Percentiles rank a stretch among this genome's conserved stretches.
Conservation (phyloP, 2,329 filamentous ascomycete species). For the Fusarium sambucinum region DNA sequence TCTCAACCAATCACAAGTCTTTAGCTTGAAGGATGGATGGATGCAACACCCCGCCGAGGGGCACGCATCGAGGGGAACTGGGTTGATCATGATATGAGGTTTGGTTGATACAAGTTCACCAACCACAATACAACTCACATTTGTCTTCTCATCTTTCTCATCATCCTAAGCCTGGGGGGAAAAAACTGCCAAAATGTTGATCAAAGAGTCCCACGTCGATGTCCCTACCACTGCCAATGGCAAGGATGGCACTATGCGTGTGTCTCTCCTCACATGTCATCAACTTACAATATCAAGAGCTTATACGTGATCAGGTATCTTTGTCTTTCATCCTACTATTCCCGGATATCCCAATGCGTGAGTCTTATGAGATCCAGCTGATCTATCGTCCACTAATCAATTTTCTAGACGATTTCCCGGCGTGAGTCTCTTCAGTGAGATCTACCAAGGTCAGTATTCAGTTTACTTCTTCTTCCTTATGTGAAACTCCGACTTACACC, state of each 20-base stretch:
- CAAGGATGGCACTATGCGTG: constrained; percentile 67
- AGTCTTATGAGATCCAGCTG: constrained; percentile 36
- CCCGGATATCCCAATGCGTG: constrained; percentile 88
- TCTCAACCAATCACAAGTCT: constrained; percentile 28
- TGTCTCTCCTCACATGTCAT: constrained; percentile 18
- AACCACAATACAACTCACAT: background rate
- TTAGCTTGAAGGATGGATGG: constrained; percentile 16
- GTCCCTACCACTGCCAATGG: constrained; percentile 64
- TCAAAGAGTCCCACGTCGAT: constrained; percentile 66
- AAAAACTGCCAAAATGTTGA: constrained; percentile 58
- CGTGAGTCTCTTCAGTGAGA: constrained; percentile 91
- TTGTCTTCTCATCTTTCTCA: background rate
- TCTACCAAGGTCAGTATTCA: constrained; percentile 82
- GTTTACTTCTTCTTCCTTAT: constrained; percentile 53
- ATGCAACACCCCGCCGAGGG: constrained; percentile 40
- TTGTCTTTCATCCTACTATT: constrained; percentile 87
- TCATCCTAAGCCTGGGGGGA: background rate
- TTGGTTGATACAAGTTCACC: constrained; percentile 6
- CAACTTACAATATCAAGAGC: constrained; percentile 20
- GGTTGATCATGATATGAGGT: constrained; percentile 31
- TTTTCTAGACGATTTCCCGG: constrained; percentile 76
- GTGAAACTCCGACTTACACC: background rate
- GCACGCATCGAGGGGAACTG: constrained; percentile 32
- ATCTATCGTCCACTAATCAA: constrained; percentile 9
- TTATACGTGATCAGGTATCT: constrained; percentile 73